Evolutionary conservation across 2,329 filamentous ascomycete genomes (phyloP), one percentile per base, ranked within the genome.

Genomic region (Hysterium pulicare): DNA sequence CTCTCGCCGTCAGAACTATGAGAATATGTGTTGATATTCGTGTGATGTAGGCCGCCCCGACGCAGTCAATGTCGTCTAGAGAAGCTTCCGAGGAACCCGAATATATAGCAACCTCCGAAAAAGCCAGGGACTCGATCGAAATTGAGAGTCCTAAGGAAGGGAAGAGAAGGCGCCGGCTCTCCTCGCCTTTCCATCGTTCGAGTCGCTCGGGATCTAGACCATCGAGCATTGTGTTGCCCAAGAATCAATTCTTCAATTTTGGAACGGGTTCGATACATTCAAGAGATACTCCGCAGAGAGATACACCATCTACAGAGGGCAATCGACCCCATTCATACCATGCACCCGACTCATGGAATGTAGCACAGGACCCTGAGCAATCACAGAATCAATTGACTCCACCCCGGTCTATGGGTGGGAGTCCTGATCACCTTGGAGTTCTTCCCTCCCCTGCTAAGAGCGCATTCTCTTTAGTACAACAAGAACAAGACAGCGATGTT

Each of bases 151-250:
- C 49, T 15, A 46, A 50, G 11, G 57, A 57, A 11, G 51, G 55
- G 30, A 62, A 54, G 40, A 62, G 50, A 46, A 59, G 49, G 35
- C 51, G 58, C 4, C 55, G 61, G 15, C 57, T 66, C 36, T 65
- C 61, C 9, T 64, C 56, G 1, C 57, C 61, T 4, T 64, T 66
- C 24, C 60, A 57, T 38, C 62, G 59, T n/a, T 55, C 58, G 2
- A 58, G 54, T 45, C 59, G 58, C 11, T 62, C 61, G 1, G 49
- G 60, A 37, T 61, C 56, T 19, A 47, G 62, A 39, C 59, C 62
- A 6, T 55, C 35, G 31, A 64, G 62, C 38, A 57, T 61, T 22
- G 49, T 44, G 8, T 41, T 66, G 2, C 55, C 60, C 10, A 58
- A 45, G 20, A 55, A 48, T 17, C 33, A 41, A 20, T 44, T 42